A percentile compares a stretch with the other conserved stretches of the same genome.
These are phyloP conservation scores for Pleoardoris graminearum DNA, from an alignment of 2,329 filamentous ascomycete genomes.

Conservation along the genomic window DNA sequence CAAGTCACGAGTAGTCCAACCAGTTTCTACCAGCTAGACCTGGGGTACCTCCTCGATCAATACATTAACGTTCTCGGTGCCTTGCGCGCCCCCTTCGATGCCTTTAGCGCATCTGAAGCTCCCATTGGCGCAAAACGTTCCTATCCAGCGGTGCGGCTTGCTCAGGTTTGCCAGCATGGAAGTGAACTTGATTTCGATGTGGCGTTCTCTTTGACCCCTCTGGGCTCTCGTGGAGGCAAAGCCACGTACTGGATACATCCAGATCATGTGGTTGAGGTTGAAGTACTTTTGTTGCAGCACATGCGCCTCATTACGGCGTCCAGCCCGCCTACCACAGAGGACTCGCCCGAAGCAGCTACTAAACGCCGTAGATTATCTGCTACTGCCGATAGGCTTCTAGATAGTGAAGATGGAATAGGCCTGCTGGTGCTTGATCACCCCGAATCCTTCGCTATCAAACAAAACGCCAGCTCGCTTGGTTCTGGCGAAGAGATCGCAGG, in stretches of 20 bases:
- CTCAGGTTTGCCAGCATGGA: conserved; percentile 45
- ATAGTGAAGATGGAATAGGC: conserved; percentile 45
- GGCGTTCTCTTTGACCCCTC: conserved; percentile 51
- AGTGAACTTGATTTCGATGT: conserved; percentile 55
- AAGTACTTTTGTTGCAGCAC: conserved; percentile 56
- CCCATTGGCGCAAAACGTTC: conserved; percentile 22
- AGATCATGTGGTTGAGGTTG: conserved; percentile 58
- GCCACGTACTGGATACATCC: conserved; percentile 59
- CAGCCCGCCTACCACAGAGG: conserved; percentile 20
- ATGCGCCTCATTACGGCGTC: conserved; percentile 46
- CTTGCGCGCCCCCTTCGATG: conserved; percentile 51
- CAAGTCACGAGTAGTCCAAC: conserved; percentile 67
- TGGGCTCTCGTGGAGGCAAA: conserved; percentile 51
- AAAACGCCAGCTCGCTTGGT: conserved; percentile 51
- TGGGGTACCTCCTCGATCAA: conserved; percentile 56
- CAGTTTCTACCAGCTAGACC: conserved; percentile 72
- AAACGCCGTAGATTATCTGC: conserved; percentile 31
- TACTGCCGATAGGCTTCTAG: conserved; percentile 29
- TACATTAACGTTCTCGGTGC: conserved; percentile 53
- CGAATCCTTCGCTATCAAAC: conserved; percentile 51
- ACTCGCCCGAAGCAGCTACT: conserved; percentile 28
- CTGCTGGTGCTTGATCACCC: conserved; percentile 54
- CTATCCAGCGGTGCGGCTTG: conserved; percentile 41
- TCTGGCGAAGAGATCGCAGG: conserved; percentile 43
- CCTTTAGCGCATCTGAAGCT: conserved; percentile 21